Evolutionary conservation across 2,329 filamentous ascomycete genomes (phyloP).

Genomic region (Moelleriella libera): DNA sequence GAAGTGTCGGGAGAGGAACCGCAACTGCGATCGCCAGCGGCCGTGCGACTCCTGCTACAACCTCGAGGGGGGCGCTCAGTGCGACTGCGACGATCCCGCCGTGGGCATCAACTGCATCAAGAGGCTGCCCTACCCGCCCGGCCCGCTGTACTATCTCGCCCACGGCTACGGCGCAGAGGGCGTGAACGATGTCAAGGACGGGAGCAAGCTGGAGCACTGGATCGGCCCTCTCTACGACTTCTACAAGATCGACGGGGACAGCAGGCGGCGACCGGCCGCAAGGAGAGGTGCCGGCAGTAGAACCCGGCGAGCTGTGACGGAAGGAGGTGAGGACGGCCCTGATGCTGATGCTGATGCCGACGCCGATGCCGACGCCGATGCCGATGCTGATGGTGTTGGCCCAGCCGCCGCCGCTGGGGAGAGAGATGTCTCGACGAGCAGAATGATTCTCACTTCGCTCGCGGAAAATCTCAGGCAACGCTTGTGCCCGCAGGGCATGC

Average conservation of each 20-base stretch:
- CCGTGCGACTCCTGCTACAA: conserved; percentile 21
- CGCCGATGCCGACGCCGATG: too few species aligned
- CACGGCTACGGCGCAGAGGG: conserved; percentile 15
- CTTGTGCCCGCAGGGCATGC: not conserved
- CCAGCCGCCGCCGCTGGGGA: too few species aligned
- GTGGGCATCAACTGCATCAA: conserved; percentile 7
- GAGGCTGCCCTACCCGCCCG: conserved; percentile 5
- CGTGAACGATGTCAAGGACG: conserved; percentile 12
- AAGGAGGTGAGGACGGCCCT: too few species aligned
- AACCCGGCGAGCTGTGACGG: too few species aligned
- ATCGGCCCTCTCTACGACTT: conserved; percentile 9
- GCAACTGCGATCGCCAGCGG: conserved; percentile 20
- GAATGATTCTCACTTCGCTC: conserved; percentile 1
- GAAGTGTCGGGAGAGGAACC: conserved; percentile 8
- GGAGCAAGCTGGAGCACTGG: conserved; percentile 11
- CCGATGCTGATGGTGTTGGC: too few species aligned
- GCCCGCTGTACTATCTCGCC: conserved; percentile 20
- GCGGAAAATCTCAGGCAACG: not conserved
- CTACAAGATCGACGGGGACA: conserved; percentile 6
- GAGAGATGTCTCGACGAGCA: not conserved
- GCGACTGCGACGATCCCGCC: conserved; percentile 2
- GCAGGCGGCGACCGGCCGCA: not conserved
- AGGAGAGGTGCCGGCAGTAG: not conserved
- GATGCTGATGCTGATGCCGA: too few species aligned
- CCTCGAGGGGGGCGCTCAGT: conserved; percentile 2